phyloP scores from a whole-genome alignment of 208 protist species.

The Borovskyia barvae region DNA sequence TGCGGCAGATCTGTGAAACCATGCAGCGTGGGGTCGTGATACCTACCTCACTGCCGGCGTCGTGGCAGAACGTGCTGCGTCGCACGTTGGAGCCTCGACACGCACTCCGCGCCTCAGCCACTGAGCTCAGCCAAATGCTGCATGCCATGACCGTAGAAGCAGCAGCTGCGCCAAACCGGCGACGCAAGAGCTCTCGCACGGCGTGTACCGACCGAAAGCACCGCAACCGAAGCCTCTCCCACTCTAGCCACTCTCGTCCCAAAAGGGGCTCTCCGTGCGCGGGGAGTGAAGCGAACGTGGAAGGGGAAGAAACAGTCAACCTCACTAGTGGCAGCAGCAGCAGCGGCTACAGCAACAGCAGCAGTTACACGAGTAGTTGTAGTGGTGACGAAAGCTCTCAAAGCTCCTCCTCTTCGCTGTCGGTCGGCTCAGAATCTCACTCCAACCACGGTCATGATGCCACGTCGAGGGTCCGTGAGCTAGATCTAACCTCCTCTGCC shows the following conservation, averaged over 20 bases:
- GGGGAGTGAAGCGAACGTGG: background rate
- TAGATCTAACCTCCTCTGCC: no score
- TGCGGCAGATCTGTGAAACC: conserved; percentile 21
- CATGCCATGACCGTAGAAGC: conserved; percentile 13
- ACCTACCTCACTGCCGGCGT: conserved; percentile 4
- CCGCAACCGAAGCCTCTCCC: no score
- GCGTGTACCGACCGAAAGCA: no score
- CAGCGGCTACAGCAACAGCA: background rate
- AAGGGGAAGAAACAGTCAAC: conserved; percentile 4
- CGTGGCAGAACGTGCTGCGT: conserved; percentile 15
- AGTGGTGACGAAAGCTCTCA: background rate
- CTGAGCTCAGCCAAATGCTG: conserved; percentile 10
- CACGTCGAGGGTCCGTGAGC: no score
- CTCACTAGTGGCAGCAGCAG: conserved; percentile 3
- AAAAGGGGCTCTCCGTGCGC: no score
- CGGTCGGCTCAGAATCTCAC: no score
- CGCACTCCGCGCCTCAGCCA: conserved; percentile 2
- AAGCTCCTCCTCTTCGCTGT: no score
- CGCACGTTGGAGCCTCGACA: conserved; percentile 14
- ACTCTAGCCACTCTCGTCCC: no score
- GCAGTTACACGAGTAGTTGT: no score
- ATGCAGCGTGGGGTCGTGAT: conserved; percentile 2
- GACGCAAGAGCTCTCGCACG: background rate
- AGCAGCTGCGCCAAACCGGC: background rate
- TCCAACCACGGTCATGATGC: no score